A percentile compares a stretch with the other conserved stretches of the same genome.
Conservation (phyloP, 805 yeast genomes). For the Cyberlindnera nakhonratchasimensis region DNA sequence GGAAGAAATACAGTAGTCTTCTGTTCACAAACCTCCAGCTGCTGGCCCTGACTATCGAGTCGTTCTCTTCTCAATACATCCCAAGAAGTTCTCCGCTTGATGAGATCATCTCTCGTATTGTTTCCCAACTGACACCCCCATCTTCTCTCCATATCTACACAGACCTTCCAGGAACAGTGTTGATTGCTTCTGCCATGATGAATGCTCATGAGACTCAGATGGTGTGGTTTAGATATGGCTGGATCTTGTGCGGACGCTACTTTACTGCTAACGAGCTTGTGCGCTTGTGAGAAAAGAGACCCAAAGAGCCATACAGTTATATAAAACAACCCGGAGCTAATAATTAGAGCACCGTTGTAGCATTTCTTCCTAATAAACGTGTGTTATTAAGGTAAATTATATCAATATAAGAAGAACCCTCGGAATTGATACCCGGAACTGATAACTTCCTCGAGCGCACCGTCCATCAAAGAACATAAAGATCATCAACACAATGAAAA, state of each 20-base stretch:
- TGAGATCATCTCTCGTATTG: not conserved
- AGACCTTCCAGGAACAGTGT: conserved; percentile 26
- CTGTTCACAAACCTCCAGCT: conserved; percentile 16
- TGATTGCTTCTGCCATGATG: conserved; percentile 67
- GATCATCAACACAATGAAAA: no score
- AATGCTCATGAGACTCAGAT: conserved; percentile 84
- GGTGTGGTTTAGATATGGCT: conserved; percentile 92
- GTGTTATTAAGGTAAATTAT: no score
- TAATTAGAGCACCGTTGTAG: no score
- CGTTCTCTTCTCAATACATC: not conserved
- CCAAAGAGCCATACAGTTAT: not conserved
- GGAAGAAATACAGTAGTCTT: conserved; percentile 48
- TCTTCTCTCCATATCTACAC: conserved; percentile 30
- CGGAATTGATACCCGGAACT: no score
- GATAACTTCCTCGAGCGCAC: no score
- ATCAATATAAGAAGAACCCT: no score
- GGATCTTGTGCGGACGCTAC: conserved; percentile 77
- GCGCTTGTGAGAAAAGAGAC: not conserved
- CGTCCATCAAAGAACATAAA: no score
- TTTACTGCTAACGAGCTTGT: conserved; percentile 69
- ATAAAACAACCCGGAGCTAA: no score
- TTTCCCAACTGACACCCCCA: not conserved
- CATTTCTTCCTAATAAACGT: no score
- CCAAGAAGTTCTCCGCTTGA: not conserved
- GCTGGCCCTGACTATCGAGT: not conserved